These are phyloP conservation scores for Cymbopogon flexuosus DNA, from an alignment of 202 grass and related monocot genomes.

Conservation along the genomic window DNA sequence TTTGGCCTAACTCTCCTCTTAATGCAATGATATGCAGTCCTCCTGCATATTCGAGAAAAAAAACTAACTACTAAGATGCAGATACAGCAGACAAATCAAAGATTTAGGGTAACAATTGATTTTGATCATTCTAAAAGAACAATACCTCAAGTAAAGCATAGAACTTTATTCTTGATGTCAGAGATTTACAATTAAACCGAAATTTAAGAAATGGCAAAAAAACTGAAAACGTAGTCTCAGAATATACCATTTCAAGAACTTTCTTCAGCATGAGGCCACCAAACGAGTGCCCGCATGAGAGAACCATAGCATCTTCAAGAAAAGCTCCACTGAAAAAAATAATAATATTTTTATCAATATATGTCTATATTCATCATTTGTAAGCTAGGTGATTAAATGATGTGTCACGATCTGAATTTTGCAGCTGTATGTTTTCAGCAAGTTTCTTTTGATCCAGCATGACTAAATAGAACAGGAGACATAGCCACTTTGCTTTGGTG, in stretches of 20 bases:
- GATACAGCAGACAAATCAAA: background rate
- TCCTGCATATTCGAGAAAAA: too few species aligned
- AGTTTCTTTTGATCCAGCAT: conserved; percentile 11
- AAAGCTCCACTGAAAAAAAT: conserved; percentile 53
- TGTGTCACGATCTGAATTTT: background rate
- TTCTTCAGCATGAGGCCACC: conserved; percentile 77
- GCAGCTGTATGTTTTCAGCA: background rate
- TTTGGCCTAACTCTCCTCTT: too few species aligned
- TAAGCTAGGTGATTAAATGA: background rate
- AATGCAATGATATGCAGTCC: too few species aligned
- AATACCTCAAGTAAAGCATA: background rate
- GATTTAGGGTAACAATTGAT: background rate
- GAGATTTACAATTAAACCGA: conserved; percentile 6
- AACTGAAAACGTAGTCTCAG: background rate
- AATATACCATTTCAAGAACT: conserved; percentile 64
- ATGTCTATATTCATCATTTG: conserved; percentile 4
- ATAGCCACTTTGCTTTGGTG: background rate
- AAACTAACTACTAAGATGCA: background rate
- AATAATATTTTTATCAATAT: conserved; percentile 5
- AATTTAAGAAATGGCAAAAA: background rate
- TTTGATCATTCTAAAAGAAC: background rate
- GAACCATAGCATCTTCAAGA: conserved; percentile 83
- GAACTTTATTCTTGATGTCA: background rate
- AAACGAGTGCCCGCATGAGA: conserved; percentile 77
- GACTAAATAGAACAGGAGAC: background rate